Evolutionary conservation across 1,284 basidiomycete genomes (phyloP).

Genomic region (Fomes fomentarius): DNA sequence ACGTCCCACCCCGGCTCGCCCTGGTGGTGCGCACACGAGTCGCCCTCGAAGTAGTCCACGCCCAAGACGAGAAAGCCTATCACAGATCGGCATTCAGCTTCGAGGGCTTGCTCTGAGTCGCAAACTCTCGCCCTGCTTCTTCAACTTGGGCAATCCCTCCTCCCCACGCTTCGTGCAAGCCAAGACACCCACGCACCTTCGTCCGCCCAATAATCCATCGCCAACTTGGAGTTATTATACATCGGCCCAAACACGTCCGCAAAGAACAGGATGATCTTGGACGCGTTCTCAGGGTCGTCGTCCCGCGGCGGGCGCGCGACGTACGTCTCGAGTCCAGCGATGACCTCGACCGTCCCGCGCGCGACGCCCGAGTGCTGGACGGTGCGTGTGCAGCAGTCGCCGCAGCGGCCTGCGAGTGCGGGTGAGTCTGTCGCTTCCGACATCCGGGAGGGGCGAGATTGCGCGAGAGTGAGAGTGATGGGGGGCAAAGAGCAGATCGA

Average conservation of each 20-base stretch:
- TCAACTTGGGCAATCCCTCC: too few relatives aligned
- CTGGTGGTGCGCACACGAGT: conserved; percentile 42
- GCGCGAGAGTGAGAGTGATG: too few relatives aligned
- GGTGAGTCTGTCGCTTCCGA: not conserved
- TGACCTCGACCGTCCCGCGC: conserved; percentile 42
- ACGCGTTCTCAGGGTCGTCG: conserved; percentile 30
- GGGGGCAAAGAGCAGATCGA: too few relatives aligned
- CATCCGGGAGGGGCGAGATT: too few relatives aligned
- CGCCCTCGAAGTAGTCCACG: conserved; percentile 61
- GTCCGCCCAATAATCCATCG: conserved; percentile 56
- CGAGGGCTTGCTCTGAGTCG: too few relatives aligned
- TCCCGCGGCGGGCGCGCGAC: conserved; percentile 44
- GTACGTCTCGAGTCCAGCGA: conserved; percentile 55
- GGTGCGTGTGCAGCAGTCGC: conserved; percentile 48
- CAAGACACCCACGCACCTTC: conserved; percentile 38
- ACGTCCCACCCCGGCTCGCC: conserved; percentile 44
- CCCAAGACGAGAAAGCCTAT: conserved; percentile 57
- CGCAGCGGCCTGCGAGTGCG: conserved; percentile 35
- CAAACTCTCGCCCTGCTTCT: too few relatives aligned
- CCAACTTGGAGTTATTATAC: conserved; percentile 50
- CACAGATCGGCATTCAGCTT: too few relatives aligned
- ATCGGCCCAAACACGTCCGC: conserved; percentile 52
- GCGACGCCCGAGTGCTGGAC: conserved; percentile 53
- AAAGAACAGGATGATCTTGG: conserved; percentile 47
- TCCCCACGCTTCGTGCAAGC: too few relatives aligned